Evolutionary conservation across 2,329 filamentous ascomycete genomes (phyloP).

Genomic region (Talaromyces atroroseus): DNA sequence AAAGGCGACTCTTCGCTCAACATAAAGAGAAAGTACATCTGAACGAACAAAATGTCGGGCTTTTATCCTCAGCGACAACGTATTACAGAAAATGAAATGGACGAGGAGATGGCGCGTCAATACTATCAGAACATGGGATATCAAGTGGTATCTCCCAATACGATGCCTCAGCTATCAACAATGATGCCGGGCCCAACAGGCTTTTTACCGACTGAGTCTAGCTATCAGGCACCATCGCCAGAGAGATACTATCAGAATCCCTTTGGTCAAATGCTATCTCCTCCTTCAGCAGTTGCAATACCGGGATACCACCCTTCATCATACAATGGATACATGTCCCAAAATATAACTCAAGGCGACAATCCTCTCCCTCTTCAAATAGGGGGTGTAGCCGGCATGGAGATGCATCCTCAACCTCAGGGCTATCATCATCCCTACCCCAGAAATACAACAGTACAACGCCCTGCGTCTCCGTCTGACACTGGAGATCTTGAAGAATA

Average conservation of each 20-base stretch:
- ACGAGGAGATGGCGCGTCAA: not conserved
- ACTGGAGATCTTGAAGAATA: constrained; percentile 23
- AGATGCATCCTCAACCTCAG: not conserved
- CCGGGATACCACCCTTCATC: not conserved
- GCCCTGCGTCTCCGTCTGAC: not conserved
- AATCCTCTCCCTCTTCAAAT: not conserved
- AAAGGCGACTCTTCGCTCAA: not conserved
- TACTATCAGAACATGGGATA: constrained; percentile 2
- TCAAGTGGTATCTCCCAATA: not conserved
- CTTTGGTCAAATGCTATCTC: not conserved
- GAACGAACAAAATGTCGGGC: not conserved
- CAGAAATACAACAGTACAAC: not conserved
- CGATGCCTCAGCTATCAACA: not conserved
- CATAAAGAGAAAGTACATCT: not conserved
- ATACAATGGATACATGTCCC: constrained; percentile 1
- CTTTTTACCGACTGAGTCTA: not conserved
- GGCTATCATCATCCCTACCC: not conserved
- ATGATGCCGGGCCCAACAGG: not conserved
- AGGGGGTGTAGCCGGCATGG: not conserved
- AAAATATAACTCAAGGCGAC: not conserved
- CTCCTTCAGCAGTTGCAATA: not conserved
- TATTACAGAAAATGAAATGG: not conserved
- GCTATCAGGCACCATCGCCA: not conserved
- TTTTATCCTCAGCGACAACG: not conserved
- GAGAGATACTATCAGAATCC: not conserved